These are phyloP conservation scores for Ceratobasidium sp. DNA, from an alignment of 1,284 basidiomycete genomes.

Conservation along the genomic window DNA sequence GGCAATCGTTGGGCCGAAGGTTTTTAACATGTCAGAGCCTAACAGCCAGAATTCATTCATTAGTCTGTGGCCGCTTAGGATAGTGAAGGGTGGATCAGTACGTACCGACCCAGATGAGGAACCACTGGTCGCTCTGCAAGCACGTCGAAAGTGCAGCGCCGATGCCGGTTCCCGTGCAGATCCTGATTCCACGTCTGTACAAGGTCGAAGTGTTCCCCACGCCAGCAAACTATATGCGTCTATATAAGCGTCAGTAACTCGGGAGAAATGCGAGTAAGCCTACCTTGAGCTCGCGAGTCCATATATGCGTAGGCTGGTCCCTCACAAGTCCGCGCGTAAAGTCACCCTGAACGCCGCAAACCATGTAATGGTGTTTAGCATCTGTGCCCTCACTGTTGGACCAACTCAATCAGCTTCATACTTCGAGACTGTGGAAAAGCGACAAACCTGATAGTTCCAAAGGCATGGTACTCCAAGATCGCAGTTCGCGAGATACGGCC, in stretches of 20 bases:
- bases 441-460: slow-evolving; percentile 63
- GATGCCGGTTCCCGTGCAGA: slow-evolving; percentile 81
- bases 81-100: not conserved
- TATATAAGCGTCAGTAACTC: too few species aligned
- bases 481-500: slow-evolving; percentile 70
- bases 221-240: slow-evolving; percentile 68
- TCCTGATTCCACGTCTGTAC: slow-evolving; percentile 76
- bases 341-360: slow-evolving; percentile 80
- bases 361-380: slow-evolving; percentile 77
- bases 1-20: slow-evolving; percentile 77
- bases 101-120: slow-evolving; percentile 72
- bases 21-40: slow-evolving; percentile 56
- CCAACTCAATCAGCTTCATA: not conserved
- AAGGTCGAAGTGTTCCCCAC: slow-evolving; percentile 80
- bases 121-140: slow-evolving; percentile 59
- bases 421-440: not conserved
- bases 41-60: slow-evolving; percentile 64
- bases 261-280: slow-evolving; percentile 12
- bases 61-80: not conserved
- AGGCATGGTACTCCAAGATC: slow-evolving; percentile 72
- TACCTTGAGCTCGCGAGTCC: slow-evolving; percentile 79
- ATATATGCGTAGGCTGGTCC: slow-evolving; percentile 71
- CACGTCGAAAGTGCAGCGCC: slow-evolving; percentile 74
- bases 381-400: slow-evolving; percentile 69
- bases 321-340: slow-evolving; percentile 75